Percentiles rank a stretch among this genome's conserved stretches.
These are phyloP conservation scores for Hortiboletus flavorubellus DNA, from an alignment of 768 basidiomycete species.

Conservation along the genomic window DNA sequence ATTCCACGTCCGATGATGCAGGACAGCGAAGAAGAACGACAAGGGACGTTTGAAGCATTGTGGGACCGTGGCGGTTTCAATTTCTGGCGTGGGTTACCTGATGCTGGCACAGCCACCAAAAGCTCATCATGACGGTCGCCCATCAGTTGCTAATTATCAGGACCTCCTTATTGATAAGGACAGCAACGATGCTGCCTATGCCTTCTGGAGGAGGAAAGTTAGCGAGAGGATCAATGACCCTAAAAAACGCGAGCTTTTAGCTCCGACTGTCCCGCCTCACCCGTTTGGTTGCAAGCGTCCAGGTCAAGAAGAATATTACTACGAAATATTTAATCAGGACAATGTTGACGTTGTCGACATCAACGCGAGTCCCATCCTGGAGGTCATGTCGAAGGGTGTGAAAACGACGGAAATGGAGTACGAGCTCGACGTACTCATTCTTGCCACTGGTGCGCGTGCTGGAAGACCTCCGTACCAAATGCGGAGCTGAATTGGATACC, in stretches of 20 bases:
- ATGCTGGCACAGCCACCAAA: too few species aligned
- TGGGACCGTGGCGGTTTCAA: conserved; percentile 11
- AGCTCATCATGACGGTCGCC: background rate
- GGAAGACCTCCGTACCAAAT: background rate
- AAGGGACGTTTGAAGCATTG: conserved; percentile 1
- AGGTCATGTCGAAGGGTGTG: conserved; percentile 3
- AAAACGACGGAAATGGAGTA: conserved; percentile 3
- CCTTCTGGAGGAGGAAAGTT: conserved; percentile 12
- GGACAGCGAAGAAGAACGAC: conserved; percentile 11
- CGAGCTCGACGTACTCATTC: conserved; percentile 7
- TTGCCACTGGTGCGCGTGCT: background rate
- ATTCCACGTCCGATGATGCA: conserved; percentile 8
- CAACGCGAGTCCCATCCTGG: background rate
- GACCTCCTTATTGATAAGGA: conserved; percentile 1
- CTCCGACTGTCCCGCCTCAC: conserved; percentile 1
- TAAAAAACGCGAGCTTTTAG: background rate
- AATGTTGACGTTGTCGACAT: conserved; percentile 12
- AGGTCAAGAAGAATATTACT: conserved; percentile 5
- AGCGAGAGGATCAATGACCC: background rate
- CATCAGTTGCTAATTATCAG: conserved; percentile 4
- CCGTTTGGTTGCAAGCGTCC: conserved; percentile 9
- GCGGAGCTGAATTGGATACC: background rate
- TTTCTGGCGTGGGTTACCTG: conserved; percentile 6
- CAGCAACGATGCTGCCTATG: background rate
- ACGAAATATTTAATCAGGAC: conserved; percentile 9